Evolutionary conservation across 257 asterid species (phyloP), one percentile per base, ranked within the genome.

Genomic region (Gentiana dahurica): DNA sequence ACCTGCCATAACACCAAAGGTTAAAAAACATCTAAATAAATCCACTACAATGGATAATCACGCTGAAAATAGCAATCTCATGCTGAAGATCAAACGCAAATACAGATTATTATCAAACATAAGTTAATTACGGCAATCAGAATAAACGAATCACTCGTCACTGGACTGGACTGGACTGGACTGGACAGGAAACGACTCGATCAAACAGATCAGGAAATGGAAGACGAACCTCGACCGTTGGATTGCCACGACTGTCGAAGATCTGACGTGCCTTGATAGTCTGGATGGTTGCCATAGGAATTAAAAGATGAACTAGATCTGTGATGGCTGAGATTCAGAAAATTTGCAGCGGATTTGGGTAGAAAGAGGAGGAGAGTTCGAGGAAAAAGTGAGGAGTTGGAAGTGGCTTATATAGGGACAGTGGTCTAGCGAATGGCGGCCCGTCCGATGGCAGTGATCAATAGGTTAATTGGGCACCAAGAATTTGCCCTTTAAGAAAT

Each of bases 191-290:
- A 37, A 47, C 1, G 44, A 8, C 4, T 35, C 45, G 35, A 15
- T 37, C 13, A 36, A 8, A 54, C 9, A 24, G 37, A 15, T 5
- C 13, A 1, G 51, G 32, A 49, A 43, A 53, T 3, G 47, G 59
- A 66, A 54, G 15, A 63, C 80, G 10, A 57, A 85, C 95, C 95
- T 85, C 95, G 53, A 85, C 92, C 2, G 95, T 85, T 2, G 95
- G 95, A 61, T 85, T 85, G 10, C 95, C 95, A 62, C 95, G 87
- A 68, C 95, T 85, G 81, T 85, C 95, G 71, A 85, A 85, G 79
- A 85, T 82, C 83, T 85, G 95, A 44, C 95, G 89, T 63, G 95
- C 92, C 64, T 80, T 74, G 34, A 85, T 72, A 65, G 58, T 61
- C 63, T 67, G 38, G 77, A 85, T 85, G 12, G 92, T 73, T 5